These are phyloP conservation scores for Schizosaccharomyces octosporus DNA, from an alignment of 805 yeast species.

Conservation along the genomic window DNA sequence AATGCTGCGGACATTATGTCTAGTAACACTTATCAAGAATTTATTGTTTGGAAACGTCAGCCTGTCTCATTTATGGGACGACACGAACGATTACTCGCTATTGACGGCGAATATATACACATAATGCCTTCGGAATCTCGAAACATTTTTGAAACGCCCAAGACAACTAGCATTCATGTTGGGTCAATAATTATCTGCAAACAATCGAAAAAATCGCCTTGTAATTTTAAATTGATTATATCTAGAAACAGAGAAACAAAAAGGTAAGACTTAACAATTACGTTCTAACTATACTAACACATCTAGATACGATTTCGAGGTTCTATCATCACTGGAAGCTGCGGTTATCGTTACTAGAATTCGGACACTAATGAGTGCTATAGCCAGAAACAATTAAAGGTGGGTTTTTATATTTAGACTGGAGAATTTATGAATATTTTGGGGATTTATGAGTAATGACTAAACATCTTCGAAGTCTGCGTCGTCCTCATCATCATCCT, in stretches of 20 bases:
- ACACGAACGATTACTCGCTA: constrained; percentile 59
- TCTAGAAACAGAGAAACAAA: constrained; percentile 44
- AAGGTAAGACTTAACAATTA: constrained; percentile 14
- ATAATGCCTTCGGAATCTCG: constrained; percentile 65
- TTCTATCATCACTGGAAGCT: constrained; percentile 33
- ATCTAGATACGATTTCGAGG: constrained; percentile 48
- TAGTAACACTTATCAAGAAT: constrained; percentile 47
- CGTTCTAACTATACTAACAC: background rate
- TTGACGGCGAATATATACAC: constrained; percentile 86
- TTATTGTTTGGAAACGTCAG: constrained; percentile 72
- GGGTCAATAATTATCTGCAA: constrained; percentile 52
- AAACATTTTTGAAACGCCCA: constrained; percentile 45
- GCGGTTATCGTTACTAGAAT: constrained; percentile 55
- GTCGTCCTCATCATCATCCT: constrained; percentile 13
- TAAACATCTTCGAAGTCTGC: constrained; percentile 10
- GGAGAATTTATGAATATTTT: background rate
- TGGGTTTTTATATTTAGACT: too few relatives aligned
- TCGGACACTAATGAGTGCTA: constrained; percentile 18
- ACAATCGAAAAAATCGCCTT: constrained; percentile 50
- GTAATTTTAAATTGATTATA: constrained; percentile 59
- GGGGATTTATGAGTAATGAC: background rate
- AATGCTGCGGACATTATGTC: constrained; percentile 1
- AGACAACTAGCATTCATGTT: constrained; percentile 69
- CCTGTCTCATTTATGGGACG: constrained; percentile 59
- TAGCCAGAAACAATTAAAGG: background rate